Base-by-base conservation (phyloP, 768 basidiomycete genomes). In the Naganishia kalamii region DNA sequence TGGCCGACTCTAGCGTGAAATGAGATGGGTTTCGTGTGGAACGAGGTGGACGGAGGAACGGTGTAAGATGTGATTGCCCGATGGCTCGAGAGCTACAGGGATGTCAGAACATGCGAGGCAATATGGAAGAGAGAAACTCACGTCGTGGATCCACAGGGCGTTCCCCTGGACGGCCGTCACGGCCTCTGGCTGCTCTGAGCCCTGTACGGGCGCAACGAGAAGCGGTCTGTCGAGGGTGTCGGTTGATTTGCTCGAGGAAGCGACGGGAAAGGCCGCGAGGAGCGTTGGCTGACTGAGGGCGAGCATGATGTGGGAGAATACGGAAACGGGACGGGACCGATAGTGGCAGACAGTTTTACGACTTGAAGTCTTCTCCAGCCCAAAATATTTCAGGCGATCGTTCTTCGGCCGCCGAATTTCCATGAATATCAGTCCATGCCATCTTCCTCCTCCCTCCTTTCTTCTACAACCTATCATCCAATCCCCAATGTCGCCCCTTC, bases 101-200 rank as follows among this genome's bases (percentile, higher is more conserved):
- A 37, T 13, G 25, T 37, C 21, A 37, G 29, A 12, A 35, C 15
- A 27, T 33, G 8, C 23, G 17, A 10, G 7, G 11, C 7, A 7
- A 13, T 25, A 46, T 15, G 35, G 15, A 41, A 12, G 21, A 27
- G 19, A 4, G n/a, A 49, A 43, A 68, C 76, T 70, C 70, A 78
- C 77, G 65, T 78, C 77, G 46, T 78, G 76, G 4, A 75, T 78
- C 77, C 77, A 78, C 12, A 78, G 63, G 5, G 75, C 77, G 67
- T 75, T 75, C 3, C 77, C 77, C 66, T 73, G 74, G 47, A 78
- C 77, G 46, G 74, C 75, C 33, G 73, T 71, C 1, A 78, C 75
- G 11, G 72, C 72, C 49, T 70, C 49, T 41, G 65, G 33, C 1
- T 66, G 67, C 33, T 70, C 65, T 19, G 69, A 65, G 10, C 70